Conservation (phyloP, 2,329 filamentous ascomycete species). For the Apiospora arundinis region DNA sequence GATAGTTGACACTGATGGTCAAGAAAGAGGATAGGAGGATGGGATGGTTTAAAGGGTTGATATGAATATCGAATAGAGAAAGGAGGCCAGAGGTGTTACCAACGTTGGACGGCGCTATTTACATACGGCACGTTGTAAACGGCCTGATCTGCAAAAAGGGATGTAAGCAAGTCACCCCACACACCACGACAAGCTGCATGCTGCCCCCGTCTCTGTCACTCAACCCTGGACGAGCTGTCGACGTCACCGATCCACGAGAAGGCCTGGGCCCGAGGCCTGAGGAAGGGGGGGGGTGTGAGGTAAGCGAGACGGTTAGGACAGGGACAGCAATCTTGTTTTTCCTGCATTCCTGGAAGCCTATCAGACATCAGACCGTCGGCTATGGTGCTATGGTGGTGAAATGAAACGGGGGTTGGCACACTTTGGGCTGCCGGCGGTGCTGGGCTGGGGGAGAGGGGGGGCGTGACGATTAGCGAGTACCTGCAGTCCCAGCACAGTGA, state of each 20-base stretch:
- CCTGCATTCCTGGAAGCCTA: constrained; percentile 6
- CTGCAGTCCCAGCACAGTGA: not conserved
- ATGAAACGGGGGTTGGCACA: constrained; percentile 8
- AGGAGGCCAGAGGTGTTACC: not conserved
- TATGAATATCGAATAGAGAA: constrained; percentile 4
- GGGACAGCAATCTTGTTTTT: constrained; percentile 15
- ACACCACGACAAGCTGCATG: constrained; percentile 9
- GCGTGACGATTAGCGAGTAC: constrained; percentile 4
- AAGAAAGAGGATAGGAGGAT: not conserved
- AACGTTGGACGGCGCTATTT: constrained; percentile 12
- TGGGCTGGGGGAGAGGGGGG: not conserved
- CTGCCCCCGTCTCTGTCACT: not conserved
- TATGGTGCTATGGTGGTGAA: not conserved
- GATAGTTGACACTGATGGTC: not conserved
- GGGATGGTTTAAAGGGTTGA: not conserved
- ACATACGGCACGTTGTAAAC: constrained; percentile 1
- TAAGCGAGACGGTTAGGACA: not conserved
- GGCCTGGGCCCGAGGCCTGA: not conserved
- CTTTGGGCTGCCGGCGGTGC: no score
- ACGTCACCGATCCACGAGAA: not conserved
- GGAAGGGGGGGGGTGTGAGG: not conserved
- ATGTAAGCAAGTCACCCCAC: constrained; percentile 7
- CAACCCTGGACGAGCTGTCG: not conserved
- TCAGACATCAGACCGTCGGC: not conserved
- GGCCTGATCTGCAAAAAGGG: constrained; percentile 9